Percentiles rank a stretch among this genome's conserved stretches.
phyloP scores from a whole-genome alignment of 352 stramenopile species.

The Phytophthora syringae region DNA sequence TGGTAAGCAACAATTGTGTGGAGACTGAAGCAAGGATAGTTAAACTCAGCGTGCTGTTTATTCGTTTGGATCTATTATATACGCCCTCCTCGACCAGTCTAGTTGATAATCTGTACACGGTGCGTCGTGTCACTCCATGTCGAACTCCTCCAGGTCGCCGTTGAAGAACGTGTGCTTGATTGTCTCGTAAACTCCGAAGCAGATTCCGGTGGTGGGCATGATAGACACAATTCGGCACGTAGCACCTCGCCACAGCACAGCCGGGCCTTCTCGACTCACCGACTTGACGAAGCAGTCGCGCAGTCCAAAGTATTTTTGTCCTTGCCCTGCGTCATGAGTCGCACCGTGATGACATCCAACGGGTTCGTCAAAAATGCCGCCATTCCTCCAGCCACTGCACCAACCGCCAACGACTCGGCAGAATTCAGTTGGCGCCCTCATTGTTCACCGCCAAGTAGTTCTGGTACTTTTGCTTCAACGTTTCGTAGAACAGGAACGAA shows the following conservation, averaged over 20 bases:
- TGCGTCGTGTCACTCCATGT: conserved; percentile 45
- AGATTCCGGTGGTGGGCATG: conserved; percentile 83
- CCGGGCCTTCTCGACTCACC: conserved; percentile 57
- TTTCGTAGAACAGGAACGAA: conserved; percentile 88
- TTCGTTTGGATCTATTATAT: conserved; percentile 37
- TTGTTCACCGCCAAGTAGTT: conserved; percentile 37
- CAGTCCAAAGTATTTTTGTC: conserved; percentile 67
- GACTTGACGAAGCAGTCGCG: conserved; percentile 66
- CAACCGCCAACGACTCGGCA: conserved; percentile 62
- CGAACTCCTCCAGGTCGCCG: conserved; percentile 73
- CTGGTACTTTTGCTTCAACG: conserved; percentile 61
- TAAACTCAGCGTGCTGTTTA: conserved; percentile 14
- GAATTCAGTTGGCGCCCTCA: conserved; percentile 47
- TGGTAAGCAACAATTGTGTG: no score
- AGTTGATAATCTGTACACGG: conserved; percentile 6
- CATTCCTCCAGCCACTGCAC: conserved; percentile 61
- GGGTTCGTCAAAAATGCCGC: conserved; percentile 83
- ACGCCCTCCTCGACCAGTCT: conserved; percentile 3
- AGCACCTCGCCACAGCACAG: conserved; percentile 75
- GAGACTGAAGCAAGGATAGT: no score
- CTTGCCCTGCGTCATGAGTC: conserved; percentile 86
- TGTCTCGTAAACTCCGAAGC: conserved; percentile 88
- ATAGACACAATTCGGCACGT: conserved; percentile 71
- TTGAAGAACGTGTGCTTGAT: conserved; percentile 78
- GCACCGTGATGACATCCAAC: conserved; percentile 80